phyloP scores from a whole-genome alignment of 164 flowering plant species.

The Nelumbo lutea region DNA sequence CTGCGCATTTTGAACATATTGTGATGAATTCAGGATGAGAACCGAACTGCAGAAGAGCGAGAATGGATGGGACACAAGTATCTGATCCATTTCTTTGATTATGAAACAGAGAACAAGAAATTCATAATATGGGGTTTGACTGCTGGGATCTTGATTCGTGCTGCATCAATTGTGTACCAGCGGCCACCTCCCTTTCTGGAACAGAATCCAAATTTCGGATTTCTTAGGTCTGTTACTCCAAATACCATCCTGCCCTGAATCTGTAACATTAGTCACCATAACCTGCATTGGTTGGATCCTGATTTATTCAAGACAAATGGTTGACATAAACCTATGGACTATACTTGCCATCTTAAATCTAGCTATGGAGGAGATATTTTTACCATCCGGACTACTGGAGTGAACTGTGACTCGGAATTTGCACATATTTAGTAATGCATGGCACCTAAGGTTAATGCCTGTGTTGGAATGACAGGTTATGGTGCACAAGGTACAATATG shows the following conservation, averaged over 20 bases:
- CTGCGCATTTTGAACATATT: not conserved
- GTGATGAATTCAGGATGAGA: slow-evolving; percentile 55
- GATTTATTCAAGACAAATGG: too few relatives aligned
- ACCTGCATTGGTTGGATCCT: slow-evolving; percentile 14
- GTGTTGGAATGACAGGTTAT: too few relatives aligned
- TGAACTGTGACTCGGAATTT: too few relatives aligned
- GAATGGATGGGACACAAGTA: slow-evolving; percentile 36
- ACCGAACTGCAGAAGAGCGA: slow-evolving; percentile 38
- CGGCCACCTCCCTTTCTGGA: slow-evolving; percentile 14
- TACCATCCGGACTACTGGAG: too few relatives aligned
- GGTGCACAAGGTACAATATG: too few relatives aligned
- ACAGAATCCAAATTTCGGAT: slow-evolving; percentile 42
- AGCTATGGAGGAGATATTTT: too few relatives aligned
- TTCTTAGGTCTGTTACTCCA: slow-evolving; percentile 25
- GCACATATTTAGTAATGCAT: too few relatives aligned
- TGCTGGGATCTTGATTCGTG: slow-evolving; percentile 31
- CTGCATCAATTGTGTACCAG: slow-evolving; percentile 32
- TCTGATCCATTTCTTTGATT: slow-evolving; percentile 29
- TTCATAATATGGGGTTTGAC: slow-evolving; percentile 32
- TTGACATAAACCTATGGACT: too few relatives aligned
- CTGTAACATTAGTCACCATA: not conserved
- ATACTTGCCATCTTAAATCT: too few relatives aligned
- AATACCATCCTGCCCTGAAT: slow-evolving; percentile 29
- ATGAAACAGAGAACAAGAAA: slow-evolving; percentile 15
- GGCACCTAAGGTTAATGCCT: too few relatives aligned